A percentile compares a stretch with the other conserved stretches of the same genome.
Evolutionary conservation across 495 filamentous ascomycete species (phyloP).

Genomic region (Tuber magnatum): DNA sequence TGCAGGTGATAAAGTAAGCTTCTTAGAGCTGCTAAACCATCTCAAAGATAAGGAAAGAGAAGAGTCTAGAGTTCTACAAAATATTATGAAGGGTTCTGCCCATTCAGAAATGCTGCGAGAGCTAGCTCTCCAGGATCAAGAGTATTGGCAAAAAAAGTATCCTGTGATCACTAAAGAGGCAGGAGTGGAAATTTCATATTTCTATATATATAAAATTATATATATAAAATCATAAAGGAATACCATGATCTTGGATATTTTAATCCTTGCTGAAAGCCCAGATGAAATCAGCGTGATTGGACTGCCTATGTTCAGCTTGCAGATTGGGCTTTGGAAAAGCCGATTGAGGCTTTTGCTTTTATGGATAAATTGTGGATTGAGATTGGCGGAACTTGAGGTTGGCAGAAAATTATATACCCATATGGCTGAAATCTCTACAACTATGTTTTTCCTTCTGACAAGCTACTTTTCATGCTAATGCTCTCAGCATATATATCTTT

Average conservation of each 20-base stretch:
- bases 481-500: not conserved
- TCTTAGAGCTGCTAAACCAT: not conserved
- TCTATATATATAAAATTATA: not conserved
- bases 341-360: not conserved
- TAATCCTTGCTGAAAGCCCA: not conserved
- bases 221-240: not conserved
- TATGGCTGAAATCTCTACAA: not conserved
- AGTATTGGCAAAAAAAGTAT: not conserved
- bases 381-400: not conserved
- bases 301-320: not conserved
- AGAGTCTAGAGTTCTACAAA: not conserved
- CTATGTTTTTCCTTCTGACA: not conserved
- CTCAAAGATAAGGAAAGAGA: not conserved
- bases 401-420: not conserved
- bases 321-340: not conserved
- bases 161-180: not conserved
- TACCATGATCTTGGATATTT: not conserved
- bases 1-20: not conserved
- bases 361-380: not conserved
- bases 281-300: not conserved
- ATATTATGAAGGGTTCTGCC: not conserved
- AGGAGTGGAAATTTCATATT: not conserved
- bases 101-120: not conserved
- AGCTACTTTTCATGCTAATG: not conserved
- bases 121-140: not conserved